Evolutionary conservation across 2,329 filamentous ascomycete species (phyloP), one percentile per base, ranked within the genome.

Genomic region (Triangularia verruculosa): DNA sequence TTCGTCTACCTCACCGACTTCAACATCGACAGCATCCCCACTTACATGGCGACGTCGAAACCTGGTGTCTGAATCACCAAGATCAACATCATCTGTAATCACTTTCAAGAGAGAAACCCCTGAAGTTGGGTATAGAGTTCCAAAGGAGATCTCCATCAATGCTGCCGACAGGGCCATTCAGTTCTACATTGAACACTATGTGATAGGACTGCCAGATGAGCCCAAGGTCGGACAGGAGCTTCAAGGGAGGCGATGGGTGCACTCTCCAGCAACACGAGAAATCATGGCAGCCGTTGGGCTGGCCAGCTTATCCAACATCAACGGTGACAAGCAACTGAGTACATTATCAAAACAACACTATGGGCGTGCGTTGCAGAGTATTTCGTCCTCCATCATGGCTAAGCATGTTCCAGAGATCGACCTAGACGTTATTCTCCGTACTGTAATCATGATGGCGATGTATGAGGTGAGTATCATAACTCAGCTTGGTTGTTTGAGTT

Each of bases 231-330:
- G 73, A 2, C 69, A 74, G 6, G 76, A 81, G 17, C 71, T 83
- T 3, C 73, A 72, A 7, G 69, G 71, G 63, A 65, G 74, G 59
- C 64, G 68, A 63, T 76, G 78, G 77, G 64, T 80, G 51, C 74
- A 77, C 72, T 69, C 76, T 11, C 75, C 75, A 2, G 73, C 76
- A 12, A 73, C 81, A 7, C 78, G 77, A 27, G 79, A 82, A 32
- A 79, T 83, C 54, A 83, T 87, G 75, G 74, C 81, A 8, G 84
- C 86, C 13, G 79, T 87, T 17, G 86, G 86, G 1, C 77, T 86
- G 56, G 85, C 85, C 0, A 83, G 83, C 64, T 71, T 88, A 64
- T 82, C 83, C 3, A 86, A 87, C 62, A 72, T 86, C 17, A 78
- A 76, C 27, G 78, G 78, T 20, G 79, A 84, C 54, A 73, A 74